Percentiles rank a stretch among this genome's conserved stretches.
These are phyloP conservation scores for Apiospora koreana DNA, from an alignment of 2,329 filamentous ascomycete genomes.

Conservation along the genomic window DNA sequence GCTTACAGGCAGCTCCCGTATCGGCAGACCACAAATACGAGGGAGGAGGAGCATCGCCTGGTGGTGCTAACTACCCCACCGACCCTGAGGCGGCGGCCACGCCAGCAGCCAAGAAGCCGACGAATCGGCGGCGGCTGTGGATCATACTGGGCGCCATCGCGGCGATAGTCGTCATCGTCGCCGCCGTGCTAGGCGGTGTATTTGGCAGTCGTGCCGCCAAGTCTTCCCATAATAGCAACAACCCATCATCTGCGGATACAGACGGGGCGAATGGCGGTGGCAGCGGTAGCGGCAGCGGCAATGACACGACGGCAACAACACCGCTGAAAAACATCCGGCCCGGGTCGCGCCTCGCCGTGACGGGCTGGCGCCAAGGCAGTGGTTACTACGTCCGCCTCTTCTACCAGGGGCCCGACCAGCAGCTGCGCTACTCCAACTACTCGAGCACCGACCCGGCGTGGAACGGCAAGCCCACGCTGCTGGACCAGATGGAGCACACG, in stretches of 20 bases:
- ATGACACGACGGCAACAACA: background rate
- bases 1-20: background rate
- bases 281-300: background rate
- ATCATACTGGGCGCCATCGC: constrained; percentile 11
- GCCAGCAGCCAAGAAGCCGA: background rate
- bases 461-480: background rate
- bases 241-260: background rate
- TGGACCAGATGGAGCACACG: constrained; percentile 1
- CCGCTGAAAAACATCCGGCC: constrained; percentile 7
- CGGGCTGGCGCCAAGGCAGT: constrained; percentile 13
- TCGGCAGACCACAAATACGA: background rate
- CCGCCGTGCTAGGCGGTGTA: constrained; percentile 13
- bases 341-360: constrained; percentile 7
- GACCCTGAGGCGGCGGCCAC: background rate
- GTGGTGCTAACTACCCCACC: background rate
- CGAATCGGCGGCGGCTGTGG: background rate
- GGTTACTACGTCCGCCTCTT: constrained; percentile 10
- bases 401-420: constrained; percentile 16
- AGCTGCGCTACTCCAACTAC: constrained; percentile 7
- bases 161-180: constrained; percentile 2
- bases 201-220: constrained; percentile 11
- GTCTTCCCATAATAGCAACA: background rate
- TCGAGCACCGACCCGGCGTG: constrained; percentile 9
- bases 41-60: background rate
- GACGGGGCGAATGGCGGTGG: background rate